Evolutionary conservation across 1,139 yeast genomes (phyloP).

Genomic region (Suhomyces taliae): DNA sequence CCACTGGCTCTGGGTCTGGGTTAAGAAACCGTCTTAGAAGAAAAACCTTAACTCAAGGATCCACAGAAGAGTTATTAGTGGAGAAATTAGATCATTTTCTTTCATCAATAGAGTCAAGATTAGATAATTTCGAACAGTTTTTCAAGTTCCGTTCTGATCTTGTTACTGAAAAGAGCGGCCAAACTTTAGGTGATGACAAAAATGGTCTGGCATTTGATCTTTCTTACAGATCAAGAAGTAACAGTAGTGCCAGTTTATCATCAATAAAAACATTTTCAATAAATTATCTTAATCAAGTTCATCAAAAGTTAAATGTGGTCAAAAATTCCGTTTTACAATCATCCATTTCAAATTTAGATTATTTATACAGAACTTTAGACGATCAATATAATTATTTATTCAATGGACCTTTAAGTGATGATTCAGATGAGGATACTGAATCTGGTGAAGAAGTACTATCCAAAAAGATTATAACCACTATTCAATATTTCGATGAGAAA

Average conservation of each 20-base stretch:
- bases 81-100: conserved; percentile 54
- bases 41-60: conserved; percentile 1
- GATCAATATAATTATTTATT: conserved; percentile 55
- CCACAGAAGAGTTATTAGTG: conserved; percentile 49
- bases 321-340: conserved; percentile 44
- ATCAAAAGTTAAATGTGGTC: conserved; percentile 44
- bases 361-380: conserved; percentile 50
- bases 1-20: neutral
- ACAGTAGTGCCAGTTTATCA: conserved; percentile 29
- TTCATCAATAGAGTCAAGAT: conserved; percentile 52
- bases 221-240: conserved; percentile 22
- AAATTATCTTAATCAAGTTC: conserved; percentile 38
- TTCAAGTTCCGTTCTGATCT: conserved; percentile 35
- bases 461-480: conserved; percentile 50
- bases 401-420: conserved; percentile 17
- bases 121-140: conserved; percentile 53
- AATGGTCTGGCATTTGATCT: neutral
- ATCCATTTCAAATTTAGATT: conserved; percentile 46
- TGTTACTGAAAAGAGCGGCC: conserved; percentile 3
- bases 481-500: conserved; percentile 58
- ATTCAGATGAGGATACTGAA: conserved; percentile 8
- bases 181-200: conserved; percentile 12
- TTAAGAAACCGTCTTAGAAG: conserved; percentile 10
- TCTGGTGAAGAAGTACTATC: conserved; percentile 30
- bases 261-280: conserved; percentile 35